A percentile compares a stretch with the other conserved stretches of the same genome.
phyloP scores from a whole-genome alignment of 345 rosid genomes.

The Salix purpurea region DNA sequence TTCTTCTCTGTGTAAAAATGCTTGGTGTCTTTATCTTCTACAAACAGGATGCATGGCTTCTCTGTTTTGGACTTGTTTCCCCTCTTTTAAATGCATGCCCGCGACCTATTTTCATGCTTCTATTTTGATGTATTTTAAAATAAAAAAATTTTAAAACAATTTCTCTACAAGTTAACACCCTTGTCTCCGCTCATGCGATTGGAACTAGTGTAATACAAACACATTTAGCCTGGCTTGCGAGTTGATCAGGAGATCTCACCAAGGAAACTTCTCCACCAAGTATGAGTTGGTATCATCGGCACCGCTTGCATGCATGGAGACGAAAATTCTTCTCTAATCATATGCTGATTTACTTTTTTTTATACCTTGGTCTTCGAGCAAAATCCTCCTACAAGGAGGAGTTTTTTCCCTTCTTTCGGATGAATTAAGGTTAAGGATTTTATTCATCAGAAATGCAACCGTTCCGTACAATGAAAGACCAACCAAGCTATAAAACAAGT shows the following conservation, averaged over 20 bases:
- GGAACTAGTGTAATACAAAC: too few species aligned
- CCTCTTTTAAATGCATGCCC: background rate
- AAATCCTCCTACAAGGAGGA: background rate
- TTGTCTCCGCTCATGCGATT: background rate
- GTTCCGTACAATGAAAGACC: background rate
- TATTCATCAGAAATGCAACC: background rate
- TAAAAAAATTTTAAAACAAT: too few species aligned
- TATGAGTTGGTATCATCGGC: background rate
- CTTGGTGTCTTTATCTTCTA: background rate
- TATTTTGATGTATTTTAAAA: too few species aligned
- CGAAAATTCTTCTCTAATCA: too few species aligned
- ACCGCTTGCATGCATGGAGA: background rate
- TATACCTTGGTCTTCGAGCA: background rate
- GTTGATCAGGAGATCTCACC: background rate
- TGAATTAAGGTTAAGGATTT: too few species aligned
- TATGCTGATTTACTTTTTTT: background rate
- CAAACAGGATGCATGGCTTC: too few species aligned
- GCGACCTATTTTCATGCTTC: background rate
- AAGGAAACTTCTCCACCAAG: background rate
- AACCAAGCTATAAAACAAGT: background rate
- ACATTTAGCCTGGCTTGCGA: background rate
- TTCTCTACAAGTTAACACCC: background rate
- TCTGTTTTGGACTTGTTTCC: too few species aligned
- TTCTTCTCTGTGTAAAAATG: background rate
- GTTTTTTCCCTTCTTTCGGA: too few species aligned